These are phyloP conservation scores for Hypoxylon perforatum DNA, from an alignment of 495 filamentous ascomycete species.

Conservation along the genomic window DNA sequence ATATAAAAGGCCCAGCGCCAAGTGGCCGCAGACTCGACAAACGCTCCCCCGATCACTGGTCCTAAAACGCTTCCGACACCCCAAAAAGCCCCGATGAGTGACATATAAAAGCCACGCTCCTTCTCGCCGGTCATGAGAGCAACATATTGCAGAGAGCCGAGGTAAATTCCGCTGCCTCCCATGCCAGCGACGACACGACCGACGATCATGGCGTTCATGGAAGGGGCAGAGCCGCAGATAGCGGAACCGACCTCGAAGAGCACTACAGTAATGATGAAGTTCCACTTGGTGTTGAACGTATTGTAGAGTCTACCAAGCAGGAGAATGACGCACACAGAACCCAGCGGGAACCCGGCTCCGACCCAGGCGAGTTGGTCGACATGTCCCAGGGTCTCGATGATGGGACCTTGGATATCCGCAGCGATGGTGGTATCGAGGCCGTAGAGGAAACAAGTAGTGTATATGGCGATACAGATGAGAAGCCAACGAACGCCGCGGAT, in stretches of 20 bases:
- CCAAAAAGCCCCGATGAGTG: constrained; percentile 32
- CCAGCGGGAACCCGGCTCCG: constrained; percentile 60
- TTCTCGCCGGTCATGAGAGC: constrained; percentile 20
- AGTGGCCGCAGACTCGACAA: too few relatives aligned
- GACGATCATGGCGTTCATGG: too few relatives aligned
- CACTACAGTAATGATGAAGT: constrained; percentile 1
- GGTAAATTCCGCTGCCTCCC: too few relatives aligned
- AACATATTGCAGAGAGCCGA: constrained; percentile 16
- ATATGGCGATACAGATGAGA: constrained; percentile 55
- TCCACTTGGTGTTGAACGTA: constrained; percentile 45
- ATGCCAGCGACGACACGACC: too few relatives aligned
- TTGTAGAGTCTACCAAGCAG: constrained; percentile 53
- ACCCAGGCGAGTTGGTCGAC: constrained; percentile 65
- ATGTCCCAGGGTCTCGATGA: constrained; percentile 58
- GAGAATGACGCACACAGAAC: constrained; percentile 54
- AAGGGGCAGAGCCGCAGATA: too few relatives aligned
- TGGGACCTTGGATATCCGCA: constrained; percentile 62
- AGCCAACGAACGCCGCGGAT: constrained; percentile 35
- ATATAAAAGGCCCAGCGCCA: too few relatives aligned
- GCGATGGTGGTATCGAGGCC: constrained; percentile 68
- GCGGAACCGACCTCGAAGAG: too few relatives aligned
- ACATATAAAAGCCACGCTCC: constrained; percentile 2
- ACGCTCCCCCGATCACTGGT: too few relatives aligned
- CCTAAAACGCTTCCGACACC: constrained; percentile 36
- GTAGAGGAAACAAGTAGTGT: constrained; percentile 60